A percentile compares a stretch with the other conserved stretches of the same genome.
These are phyloP conservation scores for Brettanomyces naardenensis DNA, from an alignment of 805 yeast genomes.

Conservation along the genomic window DNA sequence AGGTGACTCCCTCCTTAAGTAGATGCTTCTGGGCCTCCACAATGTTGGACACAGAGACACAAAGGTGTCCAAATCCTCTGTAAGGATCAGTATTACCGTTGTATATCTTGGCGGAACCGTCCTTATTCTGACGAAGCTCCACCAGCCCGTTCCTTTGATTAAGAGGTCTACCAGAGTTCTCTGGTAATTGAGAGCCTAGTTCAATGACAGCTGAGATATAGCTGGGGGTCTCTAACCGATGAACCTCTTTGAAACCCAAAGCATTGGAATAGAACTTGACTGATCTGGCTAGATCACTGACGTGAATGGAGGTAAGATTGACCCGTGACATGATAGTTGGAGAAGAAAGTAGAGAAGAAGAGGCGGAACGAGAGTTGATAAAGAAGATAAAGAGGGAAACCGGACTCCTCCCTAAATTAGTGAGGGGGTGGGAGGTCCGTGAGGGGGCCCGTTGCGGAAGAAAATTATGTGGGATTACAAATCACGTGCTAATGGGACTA, in stretches of 20 bases:
- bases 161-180: slow-evolving; percentile 30
- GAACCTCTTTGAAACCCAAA: slow-evolving; percentile 65
- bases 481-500: no score
- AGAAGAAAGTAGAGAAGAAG: not conserved
- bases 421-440: no score
- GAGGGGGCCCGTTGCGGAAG: no score
- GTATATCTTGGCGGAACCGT: slow-evolving; percentile 47
- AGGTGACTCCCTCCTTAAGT: slow-evolving; percentile 54
- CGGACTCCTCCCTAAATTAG: no score
- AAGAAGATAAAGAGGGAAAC: not conserved
- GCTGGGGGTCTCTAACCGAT: slow-evolving; percentile 43
- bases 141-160: slow-evolving; percentile 55
- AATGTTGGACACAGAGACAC: slow-evolving; percentile 79
- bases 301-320: slow-evolving; percentile 73
- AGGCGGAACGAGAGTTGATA: not conserved
- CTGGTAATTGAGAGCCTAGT: slow-evolving; percentile 36
- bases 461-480: no score
- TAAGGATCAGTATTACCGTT: slow-evolving; percentile 81
- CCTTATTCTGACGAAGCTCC: slow-evolving; percentile 75
- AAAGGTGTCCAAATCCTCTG: slow-evolving; percentile 92
- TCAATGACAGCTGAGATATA: slow-evolving; percentile 68
- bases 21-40: slow-evolving; percentile 50
- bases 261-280: slow-evolving; percentile 64
- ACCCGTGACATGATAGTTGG: slow-evolving; percentile 18
- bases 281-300: slow-evolving; percentile 72